These are phyloP conservation scores for Jamesozyma rosinii DNA, from an alignment of 805 yeast species.

Conservation along the genomic window DNA sequence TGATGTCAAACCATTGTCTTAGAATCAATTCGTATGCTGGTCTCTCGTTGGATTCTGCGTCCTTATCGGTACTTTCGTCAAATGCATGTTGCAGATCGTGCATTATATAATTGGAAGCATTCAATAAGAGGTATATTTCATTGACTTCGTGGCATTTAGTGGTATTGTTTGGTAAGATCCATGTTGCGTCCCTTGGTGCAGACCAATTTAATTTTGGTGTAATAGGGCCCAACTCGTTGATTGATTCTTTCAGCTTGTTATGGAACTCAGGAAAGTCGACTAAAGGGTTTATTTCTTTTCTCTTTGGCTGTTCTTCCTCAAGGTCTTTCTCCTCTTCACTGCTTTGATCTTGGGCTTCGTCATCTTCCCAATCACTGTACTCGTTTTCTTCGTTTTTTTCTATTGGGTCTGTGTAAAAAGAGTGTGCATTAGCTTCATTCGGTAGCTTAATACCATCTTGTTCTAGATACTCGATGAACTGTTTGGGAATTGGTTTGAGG, in stretches of 20 bases:
- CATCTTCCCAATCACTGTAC: constrained; percentile 67
- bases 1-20: constrained; percentile 72
- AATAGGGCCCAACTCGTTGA: constrained; percentile 49
- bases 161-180: constrained; percentile 78
- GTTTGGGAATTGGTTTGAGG: constrained; percentile 48
- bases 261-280: constrained; percentile 54
- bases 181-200: constrained; percentile 86
- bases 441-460: constrained; percentile 65
- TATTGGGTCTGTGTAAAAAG: constrained; percentile 28
- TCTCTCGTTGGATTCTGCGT: constrained; percentile 16
- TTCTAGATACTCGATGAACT: constrained; percentile 50
- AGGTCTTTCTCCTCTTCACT: constrained; percentile 10
- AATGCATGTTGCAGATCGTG: constrained; percentile 76
- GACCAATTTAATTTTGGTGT: constrained; percentile 95
- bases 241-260: constrained; percentile 35
- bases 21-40: constrained; percentile 57
- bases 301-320: constrained; percentile 5
- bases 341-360: constrained; percentile 31
- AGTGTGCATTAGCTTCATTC: constrained; percentile 30
- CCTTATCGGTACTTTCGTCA: constrained; percentile 36
- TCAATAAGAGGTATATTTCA: constrained; percentile 72
- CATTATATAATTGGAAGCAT: constrained; percentile 78
- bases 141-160: constrained; percentile 60
- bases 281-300: constrained; percentile 34
- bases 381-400: constrained; percentile 47